Percentiles rank a stretch among this genome's conserved stretches.
These are phyloP conservation scores for Achaetomiella virescens DNA, from an alignment of 495 filamentous ascomycete species.

Conservation along the genomic window DNA sequence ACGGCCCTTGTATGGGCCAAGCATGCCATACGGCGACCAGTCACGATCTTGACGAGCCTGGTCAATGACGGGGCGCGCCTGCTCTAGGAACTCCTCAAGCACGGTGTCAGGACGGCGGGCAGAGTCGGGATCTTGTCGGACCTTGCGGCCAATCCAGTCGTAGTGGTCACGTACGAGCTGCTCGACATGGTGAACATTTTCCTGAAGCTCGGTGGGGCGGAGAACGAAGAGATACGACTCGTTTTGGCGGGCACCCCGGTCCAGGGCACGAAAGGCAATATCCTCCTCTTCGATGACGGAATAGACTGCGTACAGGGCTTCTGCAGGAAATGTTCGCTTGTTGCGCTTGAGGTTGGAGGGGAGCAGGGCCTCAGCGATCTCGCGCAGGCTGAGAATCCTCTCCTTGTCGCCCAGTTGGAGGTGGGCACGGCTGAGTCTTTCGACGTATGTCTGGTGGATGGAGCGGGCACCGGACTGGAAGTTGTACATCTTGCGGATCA, in stretches of 20 bases:
- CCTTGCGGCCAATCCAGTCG: slow-evolving; percentile 7
- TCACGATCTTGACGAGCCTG: slow-evolving; percentile 57
- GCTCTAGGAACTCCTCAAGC: slow-evolving; percentile 50
- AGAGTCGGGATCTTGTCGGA: background rate
- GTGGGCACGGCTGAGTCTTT: slow-evolving; percentile 46
- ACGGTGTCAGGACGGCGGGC: background rate
- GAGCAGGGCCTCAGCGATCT: slow-evolving; percentile 52
- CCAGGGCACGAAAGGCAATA: slow-evolving; percentile 40
- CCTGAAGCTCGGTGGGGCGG: slow-evolving; percentile 26
- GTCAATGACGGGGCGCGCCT: slow-evolving; percentile 59
- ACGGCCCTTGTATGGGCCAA: slow-evolving; percentile 34
- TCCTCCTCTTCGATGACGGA: slow-evolving; percentile 53
- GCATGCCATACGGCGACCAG: slow-evolving; percentile 52
- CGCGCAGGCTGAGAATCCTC: slow-evolving; percentile 53
- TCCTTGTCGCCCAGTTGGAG: slow-evolving; percentile 41
- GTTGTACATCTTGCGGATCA: slow-evolving; percentile 47
- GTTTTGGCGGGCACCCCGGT: slow-evolving; percentile 24
- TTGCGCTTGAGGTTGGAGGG: slow-evolving; percentile 40
- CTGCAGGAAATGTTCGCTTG: slow-evolving; percentile 43
- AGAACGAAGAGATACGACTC: slow-evolving; percentile 37
- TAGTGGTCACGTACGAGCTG: slow-evolving; percentile 29
- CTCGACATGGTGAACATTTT: slow-evolving; percentile 26
- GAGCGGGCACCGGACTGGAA: slow-evolving; percentile 47
- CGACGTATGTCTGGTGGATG: slow-evolving; percentile 47
- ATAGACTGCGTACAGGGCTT: slow-evolving; percentile 63